Conservation (phyloP, 345 rosid species). For the Citrus mangshanensis region DNA sequence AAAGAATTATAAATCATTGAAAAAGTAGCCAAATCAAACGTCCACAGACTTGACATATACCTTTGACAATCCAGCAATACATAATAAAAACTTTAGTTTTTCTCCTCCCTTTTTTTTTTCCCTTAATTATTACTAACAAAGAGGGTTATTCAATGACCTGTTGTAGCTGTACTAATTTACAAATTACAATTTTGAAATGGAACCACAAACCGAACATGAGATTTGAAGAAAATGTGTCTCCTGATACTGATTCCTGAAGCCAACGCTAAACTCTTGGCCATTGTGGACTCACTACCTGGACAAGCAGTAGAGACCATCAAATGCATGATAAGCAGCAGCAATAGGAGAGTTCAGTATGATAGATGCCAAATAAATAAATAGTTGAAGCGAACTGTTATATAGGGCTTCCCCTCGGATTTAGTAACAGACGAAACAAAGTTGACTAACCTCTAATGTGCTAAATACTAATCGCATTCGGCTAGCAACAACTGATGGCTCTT, state of each 20-base stretch:
- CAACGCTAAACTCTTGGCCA: conserved; percentile 67
- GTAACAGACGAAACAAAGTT: background rate
- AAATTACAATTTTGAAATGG: conserved; percentile 2
- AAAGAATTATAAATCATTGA: no score
- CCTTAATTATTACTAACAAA: no score
- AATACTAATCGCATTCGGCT: conserved; percentile 82
- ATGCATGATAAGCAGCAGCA: background rate
- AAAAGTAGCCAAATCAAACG: no score
- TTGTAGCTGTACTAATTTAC: background rate
- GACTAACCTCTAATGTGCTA: conserved; percentile 85
- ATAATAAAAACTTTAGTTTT: no score
- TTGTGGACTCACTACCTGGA: conserved; percentile 92
- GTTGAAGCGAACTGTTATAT: no score
- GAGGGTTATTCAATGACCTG: background rate
- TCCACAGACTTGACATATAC: no score
- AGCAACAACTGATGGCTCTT: conserved; percentile 90
- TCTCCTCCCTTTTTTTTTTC: no score
- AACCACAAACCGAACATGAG: background rate
- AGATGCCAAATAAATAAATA: background rate
- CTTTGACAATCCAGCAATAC: no score
- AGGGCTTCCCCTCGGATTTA: background rate
- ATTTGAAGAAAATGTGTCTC: background rate
- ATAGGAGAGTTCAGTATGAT: background rate
- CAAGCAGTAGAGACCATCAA: background rate
- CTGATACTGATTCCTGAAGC: background rate